Evolutionary conservation across 805 yeast genomes (phyloP), one percentile per base, ranked within the genome.

Genomic region (Candida xyloterini): DNA sequence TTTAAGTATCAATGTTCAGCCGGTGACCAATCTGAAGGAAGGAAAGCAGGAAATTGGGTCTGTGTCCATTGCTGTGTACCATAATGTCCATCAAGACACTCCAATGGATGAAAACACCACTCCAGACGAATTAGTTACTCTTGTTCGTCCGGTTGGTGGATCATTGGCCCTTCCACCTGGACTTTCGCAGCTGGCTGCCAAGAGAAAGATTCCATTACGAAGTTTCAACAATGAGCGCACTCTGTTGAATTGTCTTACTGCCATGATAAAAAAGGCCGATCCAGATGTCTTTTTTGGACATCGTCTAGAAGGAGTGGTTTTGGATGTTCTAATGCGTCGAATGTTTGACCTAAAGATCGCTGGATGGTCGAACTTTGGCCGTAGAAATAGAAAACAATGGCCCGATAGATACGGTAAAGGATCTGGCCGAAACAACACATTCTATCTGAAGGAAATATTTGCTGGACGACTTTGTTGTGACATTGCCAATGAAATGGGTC

Each of bases 221-320:
- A 59, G 75, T 7, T 84, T 85, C 53, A 81, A 80, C 22, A 81
- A 76, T 48, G 98, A 93, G 55, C 79, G 78, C 44, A 75, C 85
- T 0, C 60, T 93, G 55, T 68, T 93, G 33, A 78, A 78, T 44
- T 83, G 86, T 59, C 74, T 93, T 34, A 71, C 89, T 38, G 91
- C 86, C 0, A 61, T 79, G 55, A 65, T 91, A 33, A 82, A 79
- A 50, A 66, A 65, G 28, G 66, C 74, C n/a, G 99, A 93, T 61
- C 97, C 98, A 0, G 99, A 93, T 66, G 82, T 89, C 2, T 76
- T 88, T 38, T 59, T 91, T 27, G 99, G 99, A 22, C 98, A 93
- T 59, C 72, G 83, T 48, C 66, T 93, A 44, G 96, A 91, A 48
- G 78, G 76, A 47, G 74, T 86, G 10, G 80, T 89, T 10, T 62